Percentiles rank a stretch among this genome's conserved stretches.
These are phyloP conservation scores for Dactylellina leptospora DNA, from an alignment of 2,329 filamentous ascomycete genomes.

Conservation along the genomic window DNA sequence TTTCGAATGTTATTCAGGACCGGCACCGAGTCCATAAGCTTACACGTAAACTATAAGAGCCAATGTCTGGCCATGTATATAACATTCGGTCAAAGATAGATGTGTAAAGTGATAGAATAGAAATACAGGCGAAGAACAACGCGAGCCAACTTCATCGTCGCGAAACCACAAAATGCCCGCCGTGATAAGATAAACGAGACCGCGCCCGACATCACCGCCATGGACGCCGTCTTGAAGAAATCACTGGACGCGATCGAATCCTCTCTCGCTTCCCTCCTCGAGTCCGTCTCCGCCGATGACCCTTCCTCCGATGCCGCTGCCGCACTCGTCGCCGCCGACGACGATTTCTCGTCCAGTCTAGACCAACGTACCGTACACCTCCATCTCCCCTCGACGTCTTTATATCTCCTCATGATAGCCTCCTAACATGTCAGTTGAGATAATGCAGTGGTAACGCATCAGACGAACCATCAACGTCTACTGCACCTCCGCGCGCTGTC, in stretches of 20 bases:
- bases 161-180: too few relatives aligned
- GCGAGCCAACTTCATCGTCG: too few relatives aligned
- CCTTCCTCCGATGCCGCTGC: constrained; percentile 73
- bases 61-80: too few relatives aligned
- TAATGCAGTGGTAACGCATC: constrained; percentile 73
- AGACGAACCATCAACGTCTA: constrained; percentile 76
- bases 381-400: not conserved
- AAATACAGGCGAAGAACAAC: too few relatives aligned
- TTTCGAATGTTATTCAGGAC: too few relatives aligned
- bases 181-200: too few relatives aligned
- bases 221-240: constrained; percentile 71
- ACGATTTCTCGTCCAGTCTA: constrained; percentile 72
- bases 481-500: constrained; percentile 73
- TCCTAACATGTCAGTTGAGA: not conserved
- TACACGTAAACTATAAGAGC: too few relatives aligned
- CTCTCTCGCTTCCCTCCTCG: constrained; percentile 74
- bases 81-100: too few relatives aligned
- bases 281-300: constrained; percentile 83
- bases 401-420: constrained; percentile 2
- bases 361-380: constrained; percentile 67
- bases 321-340: constrained; percentile 76
- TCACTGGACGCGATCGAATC: constrained; percentile 74
- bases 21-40: too few relatives aligned
- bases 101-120: too few relatives aligned
- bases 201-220: too few relatives aligned